Evolutionary conservation across 2,329 filamentous ascomycete species (phyloP).

Genomic region (Westerdykella ornata): DNA sequence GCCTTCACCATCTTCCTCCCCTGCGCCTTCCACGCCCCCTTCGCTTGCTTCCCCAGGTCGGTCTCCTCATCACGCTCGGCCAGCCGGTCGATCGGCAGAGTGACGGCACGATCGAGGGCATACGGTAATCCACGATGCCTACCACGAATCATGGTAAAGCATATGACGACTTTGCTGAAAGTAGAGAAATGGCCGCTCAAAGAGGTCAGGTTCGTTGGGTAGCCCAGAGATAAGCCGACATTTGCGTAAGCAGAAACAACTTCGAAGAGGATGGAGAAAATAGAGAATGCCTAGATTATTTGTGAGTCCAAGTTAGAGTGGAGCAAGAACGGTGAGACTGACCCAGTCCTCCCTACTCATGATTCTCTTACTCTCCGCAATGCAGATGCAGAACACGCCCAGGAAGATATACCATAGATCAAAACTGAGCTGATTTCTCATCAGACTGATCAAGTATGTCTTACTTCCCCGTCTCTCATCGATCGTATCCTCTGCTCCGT

Average conservation of each 20-base stretch:
- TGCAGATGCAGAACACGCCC: conserved; percentile 37
- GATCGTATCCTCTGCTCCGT: conserved; percentile 30
- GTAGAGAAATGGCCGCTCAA: conserved; percentile 45
- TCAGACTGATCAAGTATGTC: conserved; percentile 27
- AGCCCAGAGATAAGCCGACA: conserved; percentile 42
- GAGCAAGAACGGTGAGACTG: conserved; percentile 35
- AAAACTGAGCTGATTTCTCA: conserved; percentile 41
- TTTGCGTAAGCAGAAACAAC: conserved; percentile 2
- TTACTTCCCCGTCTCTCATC: conserved; percentile 8
- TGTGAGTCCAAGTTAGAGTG: conserved; percentile 13
- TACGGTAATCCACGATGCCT: conserved; percentile 50
- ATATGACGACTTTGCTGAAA: conserved; percentile 49
- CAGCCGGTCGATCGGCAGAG: conserved; percentile 24
- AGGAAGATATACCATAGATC: conserved; percentile 42
- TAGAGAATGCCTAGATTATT: conserved; percentile 22
- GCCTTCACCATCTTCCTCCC: conserved; percentile 2
- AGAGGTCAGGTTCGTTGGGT: conserved; percentile 38
- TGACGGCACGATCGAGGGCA: conserved; percentile 43
- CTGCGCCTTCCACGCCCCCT: background rate
- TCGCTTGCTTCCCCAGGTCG: background rate
- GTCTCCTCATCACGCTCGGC: conserved; percentile 8
- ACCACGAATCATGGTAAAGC: conserved; percentile 51
- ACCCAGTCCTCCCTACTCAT: conserved; percentile 32
- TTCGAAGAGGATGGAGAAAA: conserved; percentile 35
- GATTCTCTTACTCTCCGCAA: conserved; percentile 24